A percentile compares a stretch with the other conserved stretches of the same genome.
phyloP scores from a whole-genome alignment of 345 rosid species.

The Eucalyptus erythrocorys region DNA sequence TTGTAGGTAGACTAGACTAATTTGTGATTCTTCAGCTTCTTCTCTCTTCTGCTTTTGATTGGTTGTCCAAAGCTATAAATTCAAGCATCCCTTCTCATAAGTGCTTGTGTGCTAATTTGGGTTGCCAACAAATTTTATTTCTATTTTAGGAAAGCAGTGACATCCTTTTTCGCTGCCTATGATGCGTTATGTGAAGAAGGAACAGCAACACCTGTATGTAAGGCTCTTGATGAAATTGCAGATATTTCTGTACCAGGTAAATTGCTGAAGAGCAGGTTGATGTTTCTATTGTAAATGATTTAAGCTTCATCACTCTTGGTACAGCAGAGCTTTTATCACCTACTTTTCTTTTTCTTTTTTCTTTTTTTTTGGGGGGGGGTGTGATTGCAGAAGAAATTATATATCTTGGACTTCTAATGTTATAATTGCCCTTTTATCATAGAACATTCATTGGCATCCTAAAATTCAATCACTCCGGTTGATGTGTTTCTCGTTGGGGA shows the following conservation, averaged over 20 bases:
- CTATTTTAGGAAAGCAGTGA: slow-evolving; percentile 62
- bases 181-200: slow-evolving; percentile 98
- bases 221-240: slow-evolving; percentile 85
- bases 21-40: neutral
- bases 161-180: slow-evolving; percentile 72
- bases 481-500: neutral
- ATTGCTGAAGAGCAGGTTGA: neutral
- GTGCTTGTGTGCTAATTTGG: neutral
- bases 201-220: slow-evolving; percentile 80
- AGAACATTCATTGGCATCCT: neutral
- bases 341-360: neutral
- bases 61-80: neutral
- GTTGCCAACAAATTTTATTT: neutral
- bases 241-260: slow-evolving; percentile 91
- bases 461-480: neutral
- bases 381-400: neutral
- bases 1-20: neutral
- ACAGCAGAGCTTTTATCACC: neutral
- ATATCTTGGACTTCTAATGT: neutral
- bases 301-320: neutral
- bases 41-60: neutral
- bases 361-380: accelerated
- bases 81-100: neutral
- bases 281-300: neutral
- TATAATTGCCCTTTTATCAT: neutral